Evolutionary conservation across 306 rosid genomes (phyloP).

Genomic region (Ammopiptanthus mongolicus): DNA sequence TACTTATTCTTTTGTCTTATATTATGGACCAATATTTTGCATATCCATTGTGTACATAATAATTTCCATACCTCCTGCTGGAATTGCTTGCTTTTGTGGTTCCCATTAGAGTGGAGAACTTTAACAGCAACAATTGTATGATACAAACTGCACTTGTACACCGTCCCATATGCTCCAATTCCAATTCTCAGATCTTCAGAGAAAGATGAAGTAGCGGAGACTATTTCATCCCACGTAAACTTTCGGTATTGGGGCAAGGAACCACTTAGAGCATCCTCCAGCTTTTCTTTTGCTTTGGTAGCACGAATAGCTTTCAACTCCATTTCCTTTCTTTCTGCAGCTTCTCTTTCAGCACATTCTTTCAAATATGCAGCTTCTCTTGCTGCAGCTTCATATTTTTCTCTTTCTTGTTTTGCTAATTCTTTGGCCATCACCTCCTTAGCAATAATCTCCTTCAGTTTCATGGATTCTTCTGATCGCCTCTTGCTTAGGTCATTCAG

Average conservation of each 20-base stretch:
- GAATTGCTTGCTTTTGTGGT: slow-evolving; percentile 55
- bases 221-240: slow-evolving; percentile 83
- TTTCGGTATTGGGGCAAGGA: slow-evolving; percentile 48
- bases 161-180: slow-evolving; percentile 77
- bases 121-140: slow-evolving; percentile 92
- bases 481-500: slow-evolving; percentile 44
- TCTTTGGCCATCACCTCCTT: slow-evolving; percentile 56
- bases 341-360: slow-evolving; percentile 71
- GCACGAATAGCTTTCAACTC: slow-evolving; percentile 58
- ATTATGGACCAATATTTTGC: slow-evolving; percentile 2
- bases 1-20: background rate
- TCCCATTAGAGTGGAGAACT: slow-evolving; percentile 63
- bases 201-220: slow-evolving; percentile 76
- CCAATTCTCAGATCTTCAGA: slow-evolving; percentile 82
- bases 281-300: slow-evolving; percentile 60
- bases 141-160: slow-evolving; percentile 78
- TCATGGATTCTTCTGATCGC: slow-evolving; percentile 51
- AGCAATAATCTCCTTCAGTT: slow-evolving; percentile 52
- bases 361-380: slow-evolving; percentile 54
- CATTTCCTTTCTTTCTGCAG: slow-evolving; percentile 56
- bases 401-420: slow-evolving; percentile 49
- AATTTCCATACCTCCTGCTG: slow-evolving; percentile 69
- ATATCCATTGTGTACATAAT: background rate
- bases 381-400: slow-evolving; percentile 55
- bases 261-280: slow-evolving; percentile 66